Percentiles rank a stretch among this genome's conserved stretches.
Evolutionary conservation across 2,329 filamentous ascomycete genomes (phyloP).

Genomic region (Apiospora aurea): DNA sequence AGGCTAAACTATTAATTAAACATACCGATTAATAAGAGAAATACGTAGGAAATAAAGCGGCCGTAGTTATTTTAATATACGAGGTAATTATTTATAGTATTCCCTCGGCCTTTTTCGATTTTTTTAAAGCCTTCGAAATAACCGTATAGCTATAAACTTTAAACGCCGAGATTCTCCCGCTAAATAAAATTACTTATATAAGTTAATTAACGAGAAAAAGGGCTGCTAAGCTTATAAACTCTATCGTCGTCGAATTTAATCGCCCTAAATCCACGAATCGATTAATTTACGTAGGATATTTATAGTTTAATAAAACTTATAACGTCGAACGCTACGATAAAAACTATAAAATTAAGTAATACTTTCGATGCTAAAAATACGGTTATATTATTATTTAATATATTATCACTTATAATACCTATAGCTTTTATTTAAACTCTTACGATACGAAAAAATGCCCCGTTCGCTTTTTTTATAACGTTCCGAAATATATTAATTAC

Average conservation of each 20-base stretch:
- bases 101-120: not conserved
- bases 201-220: no score
- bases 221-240: not conserved
- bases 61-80: no score
- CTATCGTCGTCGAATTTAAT: not conserved
- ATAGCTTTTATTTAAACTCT: not conserved
- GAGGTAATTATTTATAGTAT: no score
- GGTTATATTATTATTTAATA: no score
- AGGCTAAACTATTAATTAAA: not conserved
- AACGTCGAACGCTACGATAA: not conserved
- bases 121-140: not conserved
- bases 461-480: not conserved
- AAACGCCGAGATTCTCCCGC: not conserved
- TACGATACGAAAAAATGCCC: not conserved
- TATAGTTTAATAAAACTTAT: not conserved
- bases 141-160: not conserved
- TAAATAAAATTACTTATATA: slow-evolving; percentile 10
- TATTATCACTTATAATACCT: not conserved
- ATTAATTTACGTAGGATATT: not conserved
- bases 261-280: not conserved
- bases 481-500: not conserved
- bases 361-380: not conserved
- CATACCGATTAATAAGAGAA: not conserved
- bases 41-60: no score
- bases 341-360: not conserved